Evolutionary conservation across 2,329 filamentous ascomycete species (phyloP), one percentile per base, ranked within the genome.

Genomic region (Aspergillus glaucus): DNA sequence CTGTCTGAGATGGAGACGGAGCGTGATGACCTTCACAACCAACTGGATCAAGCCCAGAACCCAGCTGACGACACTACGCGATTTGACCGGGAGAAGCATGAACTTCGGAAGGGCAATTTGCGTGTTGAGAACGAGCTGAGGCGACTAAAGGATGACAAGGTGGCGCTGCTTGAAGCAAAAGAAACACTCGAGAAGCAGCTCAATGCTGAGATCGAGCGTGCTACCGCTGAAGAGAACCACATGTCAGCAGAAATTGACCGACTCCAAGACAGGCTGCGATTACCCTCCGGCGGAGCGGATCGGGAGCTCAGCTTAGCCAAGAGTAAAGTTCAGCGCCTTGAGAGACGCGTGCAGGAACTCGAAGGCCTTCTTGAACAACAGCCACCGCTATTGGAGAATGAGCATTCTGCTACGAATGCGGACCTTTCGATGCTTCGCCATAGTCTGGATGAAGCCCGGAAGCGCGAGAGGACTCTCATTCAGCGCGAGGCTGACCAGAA

Each of bases 51-150:
- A 21, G 63, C 74, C 52, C 74, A 80, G 36, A 76, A 79, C 47
- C 79, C 79, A 44, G 77, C 77, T 26, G 72, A 73, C 47, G 79
- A 84, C 50, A 80, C 77, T 1, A 77, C 81, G 56, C 78, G 77
- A 10, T 64, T 86, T 42, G 85, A 88, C 55, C 80, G 84, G 52
- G 86, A 88, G 60, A 82, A 84, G 54, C 70, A 85, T 42, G 83
- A 88, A 47, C 72, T 88, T 21, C 81, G 84, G 15, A 81, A 82
- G 24, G 71, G 79, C n/a, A 86, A 84, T 62, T 71, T 82, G 53
- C 85, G 82, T 59, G 75, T 87, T 15, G 85, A 88, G 54, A 78
- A 74, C 51, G 85, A 88, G 58, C 72, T 86, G 14, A 80, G 81
- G 39, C 76, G 82, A 10, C 70, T 87, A 14, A 80, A 75, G 45